A percentile compares a stretch with the other conserved stretches of the same genome.
Evolutionary conservation across 164 flowering plant genomes (phyloP).

Genomic region (Magnolia changhungtana): DNA sequence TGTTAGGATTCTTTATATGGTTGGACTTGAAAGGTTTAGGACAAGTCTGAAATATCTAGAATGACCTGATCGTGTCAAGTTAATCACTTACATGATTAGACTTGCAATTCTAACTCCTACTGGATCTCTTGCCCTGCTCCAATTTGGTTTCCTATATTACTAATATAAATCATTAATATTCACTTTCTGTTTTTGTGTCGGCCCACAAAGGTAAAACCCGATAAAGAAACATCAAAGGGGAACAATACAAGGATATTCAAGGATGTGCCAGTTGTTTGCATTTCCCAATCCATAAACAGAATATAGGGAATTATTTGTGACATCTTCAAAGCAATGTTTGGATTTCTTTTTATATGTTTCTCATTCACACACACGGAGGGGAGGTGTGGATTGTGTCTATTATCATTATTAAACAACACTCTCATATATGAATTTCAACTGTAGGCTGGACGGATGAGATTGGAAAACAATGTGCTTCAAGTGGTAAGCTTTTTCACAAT

Average conservation of each 20-base stretch:
- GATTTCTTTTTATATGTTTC: not conserved
- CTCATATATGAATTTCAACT: conserved; percentile 14
- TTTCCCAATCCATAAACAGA: not conserved
- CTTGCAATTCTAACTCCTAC: too few relatives aligned
- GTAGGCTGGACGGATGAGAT: conserved; percentile 58
- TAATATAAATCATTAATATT: not conserved
- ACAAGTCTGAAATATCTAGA: too few relatives aligned
- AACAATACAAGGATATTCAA: not conserved
- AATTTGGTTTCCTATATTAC: too few relatives aligned
- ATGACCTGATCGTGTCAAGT: too few relatives aligned
- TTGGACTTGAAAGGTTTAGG: too few relatives aligned
- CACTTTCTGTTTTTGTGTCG: not conserved
- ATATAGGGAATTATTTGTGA: too few relatives aligned
- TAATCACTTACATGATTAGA: too few relatives aligned
- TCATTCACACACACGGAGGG: not conserved
- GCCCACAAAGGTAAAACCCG: not conserved
- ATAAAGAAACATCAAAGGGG: not conserved
- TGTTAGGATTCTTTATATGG: too few relatives aligned
- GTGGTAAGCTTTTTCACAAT: conserved; percentile 49
- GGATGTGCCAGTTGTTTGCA: not conserved
- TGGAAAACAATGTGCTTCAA: conserved; percentile 70
- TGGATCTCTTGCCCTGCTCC: too few relatives aligned
- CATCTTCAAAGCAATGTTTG: not conserved
- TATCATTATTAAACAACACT: not conserved
- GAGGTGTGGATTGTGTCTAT: too few relatives aligned